Evolutionary conservation across 192 early-diverging fungal genomes (phyloP).

Genomic region (Phycomyces blakesleeanus): DNA sequence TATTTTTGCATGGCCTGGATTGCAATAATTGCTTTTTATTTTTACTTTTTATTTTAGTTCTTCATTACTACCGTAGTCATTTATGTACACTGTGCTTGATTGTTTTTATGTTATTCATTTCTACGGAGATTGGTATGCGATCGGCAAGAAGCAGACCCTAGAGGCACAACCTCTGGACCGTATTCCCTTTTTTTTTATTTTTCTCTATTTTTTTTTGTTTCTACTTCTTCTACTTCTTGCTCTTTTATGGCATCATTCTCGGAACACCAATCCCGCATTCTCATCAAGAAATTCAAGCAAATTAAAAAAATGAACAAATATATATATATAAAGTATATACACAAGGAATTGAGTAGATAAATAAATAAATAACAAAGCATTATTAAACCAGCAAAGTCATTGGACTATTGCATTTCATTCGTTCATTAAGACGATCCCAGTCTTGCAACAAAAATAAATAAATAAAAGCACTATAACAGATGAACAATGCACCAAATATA

Average conservation of each 20-base stretch:
- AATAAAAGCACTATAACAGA: background rate
- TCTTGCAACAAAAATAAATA: background rate
- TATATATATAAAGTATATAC: slow-evolving; percentile 6
- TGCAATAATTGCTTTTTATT: slow-evolving; percentile 1
- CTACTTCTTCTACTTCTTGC: background rate
- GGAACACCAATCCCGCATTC: slow-evolving; percentile 16
- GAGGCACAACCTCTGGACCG: no score
- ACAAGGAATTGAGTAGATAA: slow-evolving; percentile 6
- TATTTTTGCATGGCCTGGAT: slow-evolving; percentile 2
- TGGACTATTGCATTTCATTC: no score
- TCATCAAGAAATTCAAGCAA: slow-evolving; percentile 1
- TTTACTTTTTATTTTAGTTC: slow-evolving; percentile 9
- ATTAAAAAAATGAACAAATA: slow-evolving; percentile 14
- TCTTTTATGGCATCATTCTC: background rate
- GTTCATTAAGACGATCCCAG: no score
- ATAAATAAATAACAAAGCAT: slow-evolving; percentile 1
- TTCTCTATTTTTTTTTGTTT: no score
- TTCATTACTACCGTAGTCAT: slow-evolving; percentile 22
- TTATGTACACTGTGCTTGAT: slow-evolving; percentile 19
- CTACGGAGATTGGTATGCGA: background rate
- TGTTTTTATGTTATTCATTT: slow-evolving; percentile 11
- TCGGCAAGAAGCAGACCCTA: background rate
- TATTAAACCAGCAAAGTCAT: background rate
- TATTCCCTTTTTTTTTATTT: no score
- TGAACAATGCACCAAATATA: background rate